Evolutionary conservation across 208 protist species (phyloP).

Genomic region (Trypanosoma scelopori): DNA sequence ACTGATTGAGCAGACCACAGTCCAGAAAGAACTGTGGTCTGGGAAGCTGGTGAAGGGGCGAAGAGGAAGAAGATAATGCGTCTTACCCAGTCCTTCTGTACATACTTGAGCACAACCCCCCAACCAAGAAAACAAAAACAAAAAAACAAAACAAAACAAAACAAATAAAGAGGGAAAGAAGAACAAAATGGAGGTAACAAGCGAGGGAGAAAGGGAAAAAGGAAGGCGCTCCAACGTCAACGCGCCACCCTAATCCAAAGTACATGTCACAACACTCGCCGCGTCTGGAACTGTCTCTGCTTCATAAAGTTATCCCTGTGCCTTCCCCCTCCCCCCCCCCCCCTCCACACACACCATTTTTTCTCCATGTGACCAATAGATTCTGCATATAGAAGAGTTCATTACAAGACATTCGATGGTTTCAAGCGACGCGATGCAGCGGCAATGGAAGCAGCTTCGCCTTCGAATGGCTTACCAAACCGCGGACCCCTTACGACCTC

Average conservation of each 20-base stretch:
- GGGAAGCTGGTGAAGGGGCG: no score
- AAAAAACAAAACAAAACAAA: background rate
- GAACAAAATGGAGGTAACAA: background rate
- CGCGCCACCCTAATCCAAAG: background rate
- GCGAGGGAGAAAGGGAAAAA: no score
- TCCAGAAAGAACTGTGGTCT: no score
- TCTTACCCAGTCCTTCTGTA: no score
- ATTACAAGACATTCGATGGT: conserved; percentile 16
- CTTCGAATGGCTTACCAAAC: conserved; percentile 14
- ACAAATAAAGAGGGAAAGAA: conserved; percentile 1
- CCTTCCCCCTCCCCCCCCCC: no score
- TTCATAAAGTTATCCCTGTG: no score
- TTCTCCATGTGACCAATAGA: background rate
- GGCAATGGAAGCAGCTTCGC: conserved; percentile 4
- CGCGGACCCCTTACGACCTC: conserved; percentile 24
- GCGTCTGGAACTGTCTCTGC: background rate
- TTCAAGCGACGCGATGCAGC: conserved; percentile 10
- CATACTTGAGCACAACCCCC: no score
- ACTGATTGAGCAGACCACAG: background rate
- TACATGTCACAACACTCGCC: background rate
- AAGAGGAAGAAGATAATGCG: no score
- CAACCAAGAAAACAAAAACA: no score
- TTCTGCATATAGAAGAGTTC: background rate
- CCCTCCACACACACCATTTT: background rate
- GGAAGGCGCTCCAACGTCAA: no score